Evolutionary conservation across 1,284 basidiomycete genomes (phyloP), one percentile per base, ranked within the genome.

Genomic region (Heterobasidion annosum): DNA sequence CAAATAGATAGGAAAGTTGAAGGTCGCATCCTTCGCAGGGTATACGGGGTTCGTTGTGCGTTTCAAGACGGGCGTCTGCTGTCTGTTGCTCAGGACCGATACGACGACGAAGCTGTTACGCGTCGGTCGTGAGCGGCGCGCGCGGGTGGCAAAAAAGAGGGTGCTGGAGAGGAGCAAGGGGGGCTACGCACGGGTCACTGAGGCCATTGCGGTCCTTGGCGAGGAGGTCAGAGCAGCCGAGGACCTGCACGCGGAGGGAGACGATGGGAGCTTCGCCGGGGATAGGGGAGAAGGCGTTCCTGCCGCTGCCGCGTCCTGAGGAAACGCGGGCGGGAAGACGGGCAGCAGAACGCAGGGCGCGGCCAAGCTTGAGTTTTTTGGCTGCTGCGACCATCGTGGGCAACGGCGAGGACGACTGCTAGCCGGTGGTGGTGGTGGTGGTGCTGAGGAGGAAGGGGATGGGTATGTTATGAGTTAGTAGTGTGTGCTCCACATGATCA

Each of bases 1-100:
- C 32, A 87, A 75, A 62, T 86, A 91, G 25, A 97, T 75, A 0
- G 91, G 88, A 62, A 93, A 89, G 56, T 94, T 88, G 64, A 94
- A 95, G 0, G 89, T 93, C 10, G 91, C 86, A 64, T 88, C 82
- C 58, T 84, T 84, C 12, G 83, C 61, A 0, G 73, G 67, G 67
- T 83, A 98, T 2, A 72, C 69, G 0, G 95, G 95, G 62, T 90
- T 87, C n/a, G 89, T 67, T 0, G 80, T 86, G 57, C 85, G 83
- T 66, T 88, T 92, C 37, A 82, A 71, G n/a, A 91, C 90, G 0
- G 92, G 82, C 0, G 93, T 96, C 37, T 85, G 79, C 47, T 82
- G 75, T n/a, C 85, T 76, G 4, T 76, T 78, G 37, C 79, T 77
- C 8, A 88, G 73, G 34, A 93, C 68, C 0, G 83, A 80, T 12